Conservation (phyloP, 345 rosid species). For the Microthlaspi erraticum region DNA sequence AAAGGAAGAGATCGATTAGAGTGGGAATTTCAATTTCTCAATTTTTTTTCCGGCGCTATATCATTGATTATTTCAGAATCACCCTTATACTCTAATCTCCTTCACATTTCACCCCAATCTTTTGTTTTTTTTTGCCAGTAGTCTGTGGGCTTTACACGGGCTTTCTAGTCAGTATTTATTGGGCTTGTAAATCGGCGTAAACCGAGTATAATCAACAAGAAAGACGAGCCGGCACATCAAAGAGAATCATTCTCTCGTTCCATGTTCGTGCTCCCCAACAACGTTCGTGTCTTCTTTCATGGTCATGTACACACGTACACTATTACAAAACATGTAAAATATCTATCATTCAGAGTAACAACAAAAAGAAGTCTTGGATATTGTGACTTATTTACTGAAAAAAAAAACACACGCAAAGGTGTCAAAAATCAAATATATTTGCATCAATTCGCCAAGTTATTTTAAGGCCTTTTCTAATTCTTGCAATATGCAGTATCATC, state of each 20-base stretch:
- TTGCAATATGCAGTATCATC: conserved; percentile 36
- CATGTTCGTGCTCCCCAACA: conserved; percentile 41
- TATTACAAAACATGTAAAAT: conserved; percentile 8
- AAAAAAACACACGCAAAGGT: conserved; percentile 29
- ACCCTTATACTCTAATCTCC: background rate
- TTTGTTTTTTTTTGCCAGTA: too few relatives aligned
- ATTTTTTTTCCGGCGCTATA: conserved; percentile 10
- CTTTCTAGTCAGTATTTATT: background rate
- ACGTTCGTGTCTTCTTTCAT: conserved; percentile 35
- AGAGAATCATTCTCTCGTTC: conserved; percentile 21
- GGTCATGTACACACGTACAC: conserved; percentile 28
- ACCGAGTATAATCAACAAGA: background rate
- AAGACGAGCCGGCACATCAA: conserved; percentile 29
- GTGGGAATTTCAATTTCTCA: conserved; percentile 25
- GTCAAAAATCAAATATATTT: conserved; percentile 33
- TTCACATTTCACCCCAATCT: conserved; percentile 12
- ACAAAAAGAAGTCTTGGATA: conserved; percentile 20
- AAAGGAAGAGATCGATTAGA: background rate
- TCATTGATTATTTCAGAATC: conserved; percentile 11
- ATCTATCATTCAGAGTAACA: background rate
- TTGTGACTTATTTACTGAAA: conserved; percentile 16
- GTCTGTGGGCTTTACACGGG: background rate
- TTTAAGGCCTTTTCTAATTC: conserved; percentile 2
- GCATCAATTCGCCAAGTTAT: conserved; percentile 38
- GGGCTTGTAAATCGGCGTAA: conserved; percentile 4